phyloP scores from a whole-genome alignment of 2,329 filamentous ascomycete species.

The Thelonectria rubi region DNA sequence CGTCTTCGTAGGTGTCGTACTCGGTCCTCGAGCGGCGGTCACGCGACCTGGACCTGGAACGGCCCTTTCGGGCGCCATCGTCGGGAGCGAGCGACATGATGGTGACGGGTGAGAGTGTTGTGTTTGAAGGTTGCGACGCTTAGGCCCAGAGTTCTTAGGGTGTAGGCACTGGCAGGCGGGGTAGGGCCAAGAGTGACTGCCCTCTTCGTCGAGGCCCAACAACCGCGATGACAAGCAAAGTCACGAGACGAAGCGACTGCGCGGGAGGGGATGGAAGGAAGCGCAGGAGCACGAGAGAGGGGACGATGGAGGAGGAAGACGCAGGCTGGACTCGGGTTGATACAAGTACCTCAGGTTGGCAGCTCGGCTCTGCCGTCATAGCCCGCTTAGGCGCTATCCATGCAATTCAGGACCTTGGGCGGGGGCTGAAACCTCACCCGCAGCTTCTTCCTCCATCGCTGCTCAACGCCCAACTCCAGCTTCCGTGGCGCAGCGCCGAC shows the following conservation, averaged over 20 bases:
- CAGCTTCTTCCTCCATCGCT: conserved; percentile 22
- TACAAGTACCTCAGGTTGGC: not conserved
- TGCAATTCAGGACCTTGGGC: conserved; percentile 10
- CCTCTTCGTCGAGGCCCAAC: conserved; percentile 4
- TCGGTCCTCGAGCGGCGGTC: conserved; percentile 47
- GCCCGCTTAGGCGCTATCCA: conserved; percentile 6
- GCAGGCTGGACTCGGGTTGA: not conserved
- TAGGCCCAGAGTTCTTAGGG: not conserved
- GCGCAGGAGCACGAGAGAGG: not conserved
- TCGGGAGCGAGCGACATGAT: conserved; percentile 63
- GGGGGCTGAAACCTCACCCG: conserved; percentile 41
- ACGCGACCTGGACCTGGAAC: conserved; percentile 58
- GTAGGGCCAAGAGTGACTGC: not conserved
- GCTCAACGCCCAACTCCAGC: conserved; percentile 3
- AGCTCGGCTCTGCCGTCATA: conserved; percentile 12
- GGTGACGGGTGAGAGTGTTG: conserved; percentile 3
- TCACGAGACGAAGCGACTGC: not conserved
- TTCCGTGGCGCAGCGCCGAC: conserved; percentile 12
- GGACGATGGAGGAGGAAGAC: not conserved
- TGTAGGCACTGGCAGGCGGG: conserved; percentile 2
- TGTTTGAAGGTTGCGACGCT: conserved; percentile 2
- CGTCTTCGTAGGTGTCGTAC: conserved; percentile 49
- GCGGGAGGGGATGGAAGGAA: not conserved
- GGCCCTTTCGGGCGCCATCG: conserved; percentile 54
- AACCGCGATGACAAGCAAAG: conserved; percentile 1